Evolutionary conservation across 495 filamentous ascomycete species (phyloP), one percentile per base, ranked within the genome.

Genomic region (Cetradonia linearis): DNA sequence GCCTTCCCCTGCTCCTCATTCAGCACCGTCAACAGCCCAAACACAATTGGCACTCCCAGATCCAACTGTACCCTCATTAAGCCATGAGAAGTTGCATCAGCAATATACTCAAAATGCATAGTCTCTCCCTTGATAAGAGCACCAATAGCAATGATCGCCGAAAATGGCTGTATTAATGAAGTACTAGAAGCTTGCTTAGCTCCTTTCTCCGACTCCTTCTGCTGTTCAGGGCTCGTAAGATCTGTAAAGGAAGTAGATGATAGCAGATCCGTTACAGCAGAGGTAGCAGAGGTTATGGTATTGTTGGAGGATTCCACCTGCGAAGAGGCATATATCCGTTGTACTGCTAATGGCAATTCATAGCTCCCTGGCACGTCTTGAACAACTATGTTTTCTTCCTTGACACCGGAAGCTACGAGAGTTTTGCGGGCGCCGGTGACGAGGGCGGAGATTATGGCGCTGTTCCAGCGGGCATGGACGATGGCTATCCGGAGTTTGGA

Each of bases 61-160:
- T 97, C 92, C 31, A 97, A 74, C 65, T 93, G 89, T 57, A 98
- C 84, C 56, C 87, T 85, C 93, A 98, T 98, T 64, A 98, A 76
- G 11, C 90, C 93, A 44, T 93, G 87, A 23, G 83, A 87, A 25
- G 92, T 89, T 40, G 88, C 84, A 62, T 95, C 91, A n/a, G 91
- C 78, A 61, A 96, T 96, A 71, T 96, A 96, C 72, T 98, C 91
- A 66, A 97, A 97, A 70, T 98, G 93, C 87, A 95, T 95, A 20
- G 93, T 98, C 69, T 94, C 87, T 65, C 93, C 93, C 76, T 98
- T 98, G 72, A 98, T 95, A 31, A 98, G 81, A 44, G 95, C 91
- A 52, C 93, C 93, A 64, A 98, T 91, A 58, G 93, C 91, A 61
- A 98, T 88, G 53, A 97, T 81, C 40, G 94, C 91, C 69, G 96